phyloP scores from a whole-genome alignment of 495 filamentous ascomycete species.

The Oidiodendron maius region DNA sequence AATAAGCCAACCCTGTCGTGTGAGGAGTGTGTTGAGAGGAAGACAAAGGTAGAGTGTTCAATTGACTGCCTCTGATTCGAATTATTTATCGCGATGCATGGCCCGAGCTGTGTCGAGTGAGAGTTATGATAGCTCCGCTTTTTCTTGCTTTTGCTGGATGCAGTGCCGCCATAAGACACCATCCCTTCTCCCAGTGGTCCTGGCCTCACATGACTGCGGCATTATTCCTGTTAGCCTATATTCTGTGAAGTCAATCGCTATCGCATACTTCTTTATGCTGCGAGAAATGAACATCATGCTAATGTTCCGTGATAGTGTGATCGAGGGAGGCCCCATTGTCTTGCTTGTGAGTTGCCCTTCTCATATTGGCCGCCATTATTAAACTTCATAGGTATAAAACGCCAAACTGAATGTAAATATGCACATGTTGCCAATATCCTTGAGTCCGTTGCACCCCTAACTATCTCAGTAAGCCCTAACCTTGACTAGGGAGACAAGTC shows the following conservation, averaged over 20 bases:
- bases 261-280: no score
- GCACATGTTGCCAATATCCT: constrained; percentile 61
- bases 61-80: no score
- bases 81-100: no score
- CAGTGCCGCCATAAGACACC: no score
- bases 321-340: constrained; percentile 53
- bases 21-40: constrained; percentile 64
- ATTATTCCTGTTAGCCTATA: no score
- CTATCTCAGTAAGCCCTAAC: constrained; percentile 1
- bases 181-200: no score
- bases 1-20: constrained; percentile 74
- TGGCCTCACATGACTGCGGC: no score
- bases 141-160: no score
- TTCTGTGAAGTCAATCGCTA: no score
- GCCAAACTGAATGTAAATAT: constrained; percentile 64
- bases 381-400: constrained; percentile 46
- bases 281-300: background rate
- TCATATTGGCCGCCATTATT: background rate
- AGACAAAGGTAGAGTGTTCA: constrained; percentile 67
- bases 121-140: no score
- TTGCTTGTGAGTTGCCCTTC: constrained; percentile 51
- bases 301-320: constrained; percentile 37
- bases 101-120: no score
- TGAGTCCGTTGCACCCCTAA: constrained; percentile 41
- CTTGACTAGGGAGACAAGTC: constrained; percentile 37